These are phyloP conservation scores for Plasmodium cynomolgi DNA, from an alignment of 169 alveolate species.

Conservation along the genomic window DNA sequence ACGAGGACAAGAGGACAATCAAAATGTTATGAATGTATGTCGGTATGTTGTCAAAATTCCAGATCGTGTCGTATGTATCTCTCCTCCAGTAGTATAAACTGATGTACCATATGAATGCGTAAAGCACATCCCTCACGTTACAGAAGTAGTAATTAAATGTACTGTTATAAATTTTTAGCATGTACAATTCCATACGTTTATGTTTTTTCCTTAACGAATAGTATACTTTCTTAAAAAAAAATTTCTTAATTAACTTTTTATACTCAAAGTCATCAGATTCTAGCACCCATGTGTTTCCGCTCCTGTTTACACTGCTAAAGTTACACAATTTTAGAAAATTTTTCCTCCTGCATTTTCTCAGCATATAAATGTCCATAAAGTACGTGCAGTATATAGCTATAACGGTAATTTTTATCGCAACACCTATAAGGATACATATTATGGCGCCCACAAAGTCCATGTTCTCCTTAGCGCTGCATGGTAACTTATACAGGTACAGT, in stretches of 20 bases:
- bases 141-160: conserved; percentile 53
- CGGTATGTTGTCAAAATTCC: conserved; percentile 64
- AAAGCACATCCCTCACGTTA: conserved; percentile 35
- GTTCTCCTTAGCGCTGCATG: conserved; percentile 5
- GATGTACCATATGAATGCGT: conserved; percentile 55
- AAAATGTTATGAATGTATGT: conserved; percentile 51
- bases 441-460: background rate
- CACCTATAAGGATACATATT: conserved; percentile 31
- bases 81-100: conserved; percentile 73
- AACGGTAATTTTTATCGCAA: conserved; percentile 31
- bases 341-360: conserved; percentile 12
- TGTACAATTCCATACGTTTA: conserved; percentile 34
- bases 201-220: conserved; percentile 60
- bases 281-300: background rate
- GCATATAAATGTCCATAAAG: conserved; percentile 28
- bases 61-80: conserved; percentile 45
- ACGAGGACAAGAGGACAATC: conserved; percentile 54
- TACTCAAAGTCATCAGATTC: conserved; percentile 71
- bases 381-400: conserved; percentile 34
- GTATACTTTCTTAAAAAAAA: conserved; percentile 52
- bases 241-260: conserved; percentile 59
- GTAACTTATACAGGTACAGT: conserved; percentile 16
- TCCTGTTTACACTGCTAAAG: background rate
- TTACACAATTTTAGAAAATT: conserved; percentile 5
- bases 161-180: conserved; percentile 69